phyloP scores from a whole-genome alignment of 2,329 filamentous ascomycete species.

The Bipolaris gigantea region DNA sequence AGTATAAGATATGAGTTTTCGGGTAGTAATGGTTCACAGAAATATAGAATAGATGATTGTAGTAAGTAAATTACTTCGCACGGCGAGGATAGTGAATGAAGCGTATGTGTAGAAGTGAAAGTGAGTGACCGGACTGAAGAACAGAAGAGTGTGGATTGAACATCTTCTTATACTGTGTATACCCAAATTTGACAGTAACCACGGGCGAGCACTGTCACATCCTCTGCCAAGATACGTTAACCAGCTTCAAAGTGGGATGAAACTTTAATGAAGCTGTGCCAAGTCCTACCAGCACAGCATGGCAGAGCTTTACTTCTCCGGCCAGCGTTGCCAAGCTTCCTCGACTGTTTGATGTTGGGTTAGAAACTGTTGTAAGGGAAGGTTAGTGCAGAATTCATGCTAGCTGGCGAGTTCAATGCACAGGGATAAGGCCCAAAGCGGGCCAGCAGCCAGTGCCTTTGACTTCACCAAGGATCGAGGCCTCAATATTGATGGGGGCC shows the following conservation, averaged over 20 bases:
- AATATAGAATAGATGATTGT: constrained; percentile 14
- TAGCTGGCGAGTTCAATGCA: constrained; percentile 15
- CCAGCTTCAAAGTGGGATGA: constrained; percentile 40
- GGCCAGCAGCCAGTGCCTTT: constrained; percentile 21
- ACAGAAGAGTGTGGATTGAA: constrained; percentile 28
- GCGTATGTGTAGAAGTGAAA: constrained; percentile 36
- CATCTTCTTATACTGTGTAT: constrained; percentile 32
- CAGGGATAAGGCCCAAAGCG: constrained; percentile 14
- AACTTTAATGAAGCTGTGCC: constrained; percentile 46
- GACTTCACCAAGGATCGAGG: constrained; percentile 12
- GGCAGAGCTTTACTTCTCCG: constrained; percentile 20
- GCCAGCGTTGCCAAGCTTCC: constrained; percentile 30
- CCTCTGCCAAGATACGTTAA: constrained; percentile 37
- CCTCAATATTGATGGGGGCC: constrained; percentile 6
- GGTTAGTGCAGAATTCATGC: constrained; percentile 23
- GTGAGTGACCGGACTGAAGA: constrained; percentile 46
- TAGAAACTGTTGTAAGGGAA: constrained; percentile 41
- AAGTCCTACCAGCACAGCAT: constrained; percentile 35
- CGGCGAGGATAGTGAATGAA: constrained; percentile 37
- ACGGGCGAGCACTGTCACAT: constrained; percentile 12
- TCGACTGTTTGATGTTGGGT: constrained; percentile 36
- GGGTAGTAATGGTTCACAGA: constrained; percentile 1
- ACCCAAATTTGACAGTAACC: constrained; percentile 11
- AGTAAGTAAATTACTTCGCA: constrained; percentile 29
- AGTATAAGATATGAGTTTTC: constrained; percentile 6